Percentiles rank a stretch among this genome's conserved stretches.
Conservation (phyloP, 163 green algal genomes). For the Scenedesmus sp. region DNA sequence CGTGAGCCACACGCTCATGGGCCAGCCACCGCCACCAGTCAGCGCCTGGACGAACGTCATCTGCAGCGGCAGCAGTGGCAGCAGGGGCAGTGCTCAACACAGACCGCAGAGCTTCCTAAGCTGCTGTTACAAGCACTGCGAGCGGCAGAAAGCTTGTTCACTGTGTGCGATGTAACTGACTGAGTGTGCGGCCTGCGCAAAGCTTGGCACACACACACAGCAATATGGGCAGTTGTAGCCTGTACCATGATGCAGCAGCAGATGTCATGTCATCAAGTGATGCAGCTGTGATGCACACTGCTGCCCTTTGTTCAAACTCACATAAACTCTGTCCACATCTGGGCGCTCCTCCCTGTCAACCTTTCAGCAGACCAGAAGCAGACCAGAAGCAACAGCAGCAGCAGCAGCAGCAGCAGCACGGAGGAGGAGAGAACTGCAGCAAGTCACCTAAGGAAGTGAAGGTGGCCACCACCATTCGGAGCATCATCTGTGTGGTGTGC, state of each 20-base stretch:
- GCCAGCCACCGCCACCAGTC: conserved; percentile 72
- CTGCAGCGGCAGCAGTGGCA: conserved; percentile 52
- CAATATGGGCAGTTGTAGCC: no score
- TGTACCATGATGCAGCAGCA: background rate
- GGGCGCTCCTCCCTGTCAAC: conserved; percentile 91
- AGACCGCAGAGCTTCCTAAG: background rate
- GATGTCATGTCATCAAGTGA: background rate
- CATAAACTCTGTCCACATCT: conserved; percentile 90
- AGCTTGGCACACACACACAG: no score
- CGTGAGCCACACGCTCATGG: conserved; percentile 78
- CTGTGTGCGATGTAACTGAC: no score
- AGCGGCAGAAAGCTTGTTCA: no score
- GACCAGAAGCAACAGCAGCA: background rate
- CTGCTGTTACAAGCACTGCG: background rate
- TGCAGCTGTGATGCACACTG: background rate
- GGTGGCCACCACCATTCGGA: no score
- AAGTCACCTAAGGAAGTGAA: no score
- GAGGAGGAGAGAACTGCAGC: no score
- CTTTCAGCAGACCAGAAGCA: conserved; percentile 50
- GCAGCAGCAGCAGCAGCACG: background rate
- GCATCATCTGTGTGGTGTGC: no score
- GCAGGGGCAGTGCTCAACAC: background rate
- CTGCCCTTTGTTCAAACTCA: conserved; percentile 54
- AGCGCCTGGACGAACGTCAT: conserved; percentile 82
- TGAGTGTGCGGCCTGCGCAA: no score